Evolutionary conservation across 352 stramenopile genomes (phyloP).

Genomic region (Blastocystis sp.): DNA sequence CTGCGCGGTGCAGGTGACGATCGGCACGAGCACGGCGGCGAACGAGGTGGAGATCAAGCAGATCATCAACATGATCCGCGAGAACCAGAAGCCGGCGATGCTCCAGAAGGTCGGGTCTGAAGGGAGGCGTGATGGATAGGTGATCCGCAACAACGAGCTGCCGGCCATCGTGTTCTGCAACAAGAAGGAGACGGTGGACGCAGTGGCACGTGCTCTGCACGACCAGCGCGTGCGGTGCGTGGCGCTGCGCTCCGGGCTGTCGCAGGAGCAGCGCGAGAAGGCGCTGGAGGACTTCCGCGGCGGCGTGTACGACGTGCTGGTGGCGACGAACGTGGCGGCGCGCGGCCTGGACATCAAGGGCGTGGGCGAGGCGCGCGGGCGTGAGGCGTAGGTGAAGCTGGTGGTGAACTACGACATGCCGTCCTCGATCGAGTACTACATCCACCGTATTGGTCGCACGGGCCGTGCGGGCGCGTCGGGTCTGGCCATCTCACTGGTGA

Average conservation of each 20-base stretch:
- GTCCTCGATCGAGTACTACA: constrained; percentile 95
- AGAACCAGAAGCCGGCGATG: constrained; percentile 85
- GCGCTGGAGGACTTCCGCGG: constrained; percentile 82
- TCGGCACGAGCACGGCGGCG: constrained; percentile 92
- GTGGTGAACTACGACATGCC: constrained; percentile 98
- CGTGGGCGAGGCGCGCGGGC: background rate
- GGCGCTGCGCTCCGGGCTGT: constrained; percentile 90
- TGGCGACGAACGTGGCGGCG: constrained; percentile 76
- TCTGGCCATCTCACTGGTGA: constrained; percentile 93
- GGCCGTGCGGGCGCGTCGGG: constrained; percentile 93
- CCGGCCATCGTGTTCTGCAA: constrained; percentile 98
- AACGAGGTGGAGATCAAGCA: constrained; percentile 94
- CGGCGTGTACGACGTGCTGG: constrained; percentile 74
- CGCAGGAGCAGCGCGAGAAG: constrained; percentile 89
- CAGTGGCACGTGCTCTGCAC: constrained; percentile 5
- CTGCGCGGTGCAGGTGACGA: constrained; percentile 92
- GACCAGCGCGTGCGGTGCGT: constrained; percentile 38
- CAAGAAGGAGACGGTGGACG: constrained; percentile 94
- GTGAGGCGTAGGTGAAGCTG: constrained; percentile 84
- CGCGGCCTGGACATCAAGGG: constrained; percentile 93
- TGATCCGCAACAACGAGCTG: constrained; percentile 79
- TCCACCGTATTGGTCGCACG: constrained; percentile 94
- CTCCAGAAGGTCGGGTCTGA: constrained; percentile 72
- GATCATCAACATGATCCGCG: constrained; percentile 83
- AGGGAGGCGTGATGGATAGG: constrained; percentile 77